Evolutionary conservation across 352 stramenopile genomes (phyloP).

Genomic region (Phytopythium helicoides): DNA sequence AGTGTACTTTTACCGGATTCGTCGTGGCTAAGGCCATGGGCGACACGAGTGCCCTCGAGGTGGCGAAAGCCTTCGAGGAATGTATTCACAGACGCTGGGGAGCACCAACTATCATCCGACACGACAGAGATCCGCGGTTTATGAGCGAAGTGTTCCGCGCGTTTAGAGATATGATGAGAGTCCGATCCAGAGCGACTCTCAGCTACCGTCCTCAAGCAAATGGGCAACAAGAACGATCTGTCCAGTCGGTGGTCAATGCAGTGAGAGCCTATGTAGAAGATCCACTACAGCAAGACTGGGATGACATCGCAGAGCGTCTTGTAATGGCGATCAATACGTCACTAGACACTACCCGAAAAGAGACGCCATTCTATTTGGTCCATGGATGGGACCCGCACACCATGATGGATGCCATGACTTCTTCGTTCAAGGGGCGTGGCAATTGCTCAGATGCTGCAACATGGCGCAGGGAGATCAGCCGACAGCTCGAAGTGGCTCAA

Average conservation of each 20-base stretch:
- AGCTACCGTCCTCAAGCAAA: constrained; percentile 13
- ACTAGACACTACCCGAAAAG: neutral
- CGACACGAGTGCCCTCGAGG: constrained; percentile 3
- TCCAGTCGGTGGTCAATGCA: constrained; percentile 8
- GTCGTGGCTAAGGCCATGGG: constrained; percentile 12
- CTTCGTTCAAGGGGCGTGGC: constrained; percentile 1
- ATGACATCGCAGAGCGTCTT: constrained; percentile 7
- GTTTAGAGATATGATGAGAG: constrained; percentile 11
- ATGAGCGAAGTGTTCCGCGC: constrained; percentile 10
- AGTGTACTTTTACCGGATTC: constrained; percentile 8
- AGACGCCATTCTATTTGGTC: constrained; percentile 1
- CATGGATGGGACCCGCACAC: neutral
- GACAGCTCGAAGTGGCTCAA: neutral
- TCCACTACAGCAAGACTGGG: too few relatives aligned
- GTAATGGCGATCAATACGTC: constrained; percentile 2
- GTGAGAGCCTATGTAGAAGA: constrained; percentile 7
- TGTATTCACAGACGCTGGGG: constrained; percentile 9
- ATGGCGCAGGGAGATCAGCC: neutral
- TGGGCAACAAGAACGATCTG: constrained; percentile 10
- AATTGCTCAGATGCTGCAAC: neutral
- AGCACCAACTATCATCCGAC: constrained; percentile 5
- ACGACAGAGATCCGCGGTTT: constrained; percentile 12
- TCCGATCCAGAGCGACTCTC: constrained; percentile 1
- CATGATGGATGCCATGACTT: constrained; percentile 4
- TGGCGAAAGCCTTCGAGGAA: constrained; percentile 10